phyloP scores from a whole-genome alignment of 2,329 filamentous ascomycete species.

The Ophiobolus disseminans region DNA sequence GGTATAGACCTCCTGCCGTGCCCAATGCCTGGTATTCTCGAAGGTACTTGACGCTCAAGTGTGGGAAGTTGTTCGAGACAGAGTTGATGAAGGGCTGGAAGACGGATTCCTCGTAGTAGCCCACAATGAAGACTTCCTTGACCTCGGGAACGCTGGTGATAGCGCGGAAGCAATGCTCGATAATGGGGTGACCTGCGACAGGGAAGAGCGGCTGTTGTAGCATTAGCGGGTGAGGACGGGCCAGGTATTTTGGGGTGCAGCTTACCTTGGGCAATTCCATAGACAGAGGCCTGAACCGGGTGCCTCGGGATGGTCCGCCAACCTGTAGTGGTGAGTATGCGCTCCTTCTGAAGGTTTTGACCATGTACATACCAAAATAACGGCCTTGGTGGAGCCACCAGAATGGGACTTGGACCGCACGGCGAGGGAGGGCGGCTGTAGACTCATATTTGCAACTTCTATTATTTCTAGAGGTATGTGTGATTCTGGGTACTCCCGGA shows the following conservation, averaged over 20 bases:
- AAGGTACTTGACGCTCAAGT: constrained; percentile 91
- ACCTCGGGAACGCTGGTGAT: constrained; percentile 90
- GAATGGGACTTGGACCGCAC: constrained; percentile 44
- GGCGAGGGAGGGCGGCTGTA: constrained; percentile 47
- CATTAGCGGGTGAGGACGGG: constrained; percentile 24
- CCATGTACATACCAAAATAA: constrained; percentile 77
- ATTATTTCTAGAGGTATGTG: background rate
- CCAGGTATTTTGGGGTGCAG: constrained; percentile 16
- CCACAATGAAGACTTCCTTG: constrained; percentile 96
- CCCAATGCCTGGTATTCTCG: constrained; percentile 97
- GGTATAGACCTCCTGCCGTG: constrained; percentile 95
- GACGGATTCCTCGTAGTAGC: constrained; percentile 97
- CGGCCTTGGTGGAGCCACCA: constrained; percentile 77
- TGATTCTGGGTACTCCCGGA: background rate
- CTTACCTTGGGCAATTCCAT: constrained; percentile 92
- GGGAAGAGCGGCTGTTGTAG: constrained; percentile 85
- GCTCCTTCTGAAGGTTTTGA: constrained; percentile 7
- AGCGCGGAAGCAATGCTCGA: constrained; percentile 95
- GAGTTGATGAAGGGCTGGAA: constrained; percentile 99
- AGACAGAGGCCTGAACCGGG: constrained; percentile 91
- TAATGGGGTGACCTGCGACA: constrained; percentile 96
- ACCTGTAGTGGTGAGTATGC: constrained; percentile 66
- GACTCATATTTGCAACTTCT: constrained; percentile 37
- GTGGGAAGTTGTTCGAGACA: constrained; percentile 80
- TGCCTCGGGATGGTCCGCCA: constrained; percentile 92